These are phyloP conservation scores for Cordyceps tenuipes DNA, from an alignment of 2,329 filamentous ascomycete genomes.

Conservation along the genomic window DNA sequence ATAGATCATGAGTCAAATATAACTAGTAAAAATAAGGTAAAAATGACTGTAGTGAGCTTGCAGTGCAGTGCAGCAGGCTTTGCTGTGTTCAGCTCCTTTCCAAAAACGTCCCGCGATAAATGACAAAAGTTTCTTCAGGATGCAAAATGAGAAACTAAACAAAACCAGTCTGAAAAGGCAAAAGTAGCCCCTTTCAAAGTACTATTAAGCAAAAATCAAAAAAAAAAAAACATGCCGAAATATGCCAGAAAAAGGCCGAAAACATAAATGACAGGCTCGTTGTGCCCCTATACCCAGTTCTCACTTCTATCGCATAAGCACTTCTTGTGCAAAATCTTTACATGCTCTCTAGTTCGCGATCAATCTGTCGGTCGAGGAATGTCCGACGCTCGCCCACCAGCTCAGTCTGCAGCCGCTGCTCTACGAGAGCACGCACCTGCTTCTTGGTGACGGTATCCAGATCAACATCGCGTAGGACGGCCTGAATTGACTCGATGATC, in stretches of 20 bases:
- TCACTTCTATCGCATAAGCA: background rate
- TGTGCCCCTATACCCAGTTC: background rate
- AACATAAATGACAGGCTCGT: slow-evolving; percentile 3
- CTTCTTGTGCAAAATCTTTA: slow-evolving; percentile 31
- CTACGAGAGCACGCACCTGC: slow-evolving; percentile 82
- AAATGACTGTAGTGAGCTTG: background rate
- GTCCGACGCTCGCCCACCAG: slow-evolving; percentile 75
- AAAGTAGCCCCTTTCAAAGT: background rate
- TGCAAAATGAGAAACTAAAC: background rate
- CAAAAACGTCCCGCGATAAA: background rate
- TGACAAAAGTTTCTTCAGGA: background rate
- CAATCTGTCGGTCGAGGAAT: slow-evolving; percentile 90
- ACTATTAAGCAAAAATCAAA: background rate
- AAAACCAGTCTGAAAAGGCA: background rate
- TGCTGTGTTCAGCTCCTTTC: background rate
- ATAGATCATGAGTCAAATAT: background rate
- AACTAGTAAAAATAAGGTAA: background rate
- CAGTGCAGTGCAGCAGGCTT: background rate
- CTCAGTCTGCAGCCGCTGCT: slow-evolving; percentile 88
- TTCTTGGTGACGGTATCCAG: slow-evolving; percentile 98
- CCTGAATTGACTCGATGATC: slow-evolving; percentile 78
- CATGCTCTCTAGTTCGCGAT: slow-evolving; percentile 90
- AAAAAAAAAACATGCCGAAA: background rate
- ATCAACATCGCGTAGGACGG: slow-evolving; percentile 79
- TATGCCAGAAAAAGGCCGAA: background rate